Evolutionary conservation across 2,329 filamentous ascomycete genomes (phyloP).

Genomic region (Alternaria novae-zelandiae): DNA sequence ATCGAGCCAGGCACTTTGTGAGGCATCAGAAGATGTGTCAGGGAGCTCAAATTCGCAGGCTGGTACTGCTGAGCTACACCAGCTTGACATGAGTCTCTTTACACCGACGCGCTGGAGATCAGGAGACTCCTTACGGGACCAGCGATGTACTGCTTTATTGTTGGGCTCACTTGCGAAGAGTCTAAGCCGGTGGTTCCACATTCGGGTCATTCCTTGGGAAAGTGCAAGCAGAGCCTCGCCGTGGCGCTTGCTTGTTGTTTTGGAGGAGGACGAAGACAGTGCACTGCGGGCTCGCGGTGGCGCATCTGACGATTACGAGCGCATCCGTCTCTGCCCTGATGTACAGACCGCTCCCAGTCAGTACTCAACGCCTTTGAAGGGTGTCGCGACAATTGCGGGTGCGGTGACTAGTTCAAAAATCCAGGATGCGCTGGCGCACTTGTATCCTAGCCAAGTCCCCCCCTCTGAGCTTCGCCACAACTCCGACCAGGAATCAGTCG

Average conservation of each 20-base stretch:
- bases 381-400: not conserved
- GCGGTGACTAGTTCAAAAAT: slow-evolving; percentile 5
- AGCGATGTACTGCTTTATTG: not conserved
- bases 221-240: not conserved
- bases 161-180: not conserved
- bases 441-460: not conserved
- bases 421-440: not conserved
- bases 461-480: not conserved
- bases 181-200: slow-evolving; percentile 3
- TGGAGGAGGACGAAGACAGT: slow-evolving; percentile 2
- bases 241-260: not conserved
- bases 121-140: not conserved
- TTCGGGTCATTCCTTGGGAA: slow-evolving; percentile 1
- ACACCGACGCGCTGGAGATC: not conserved
- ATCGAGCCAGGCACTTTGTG: not conserved
- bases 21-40: not conserved
- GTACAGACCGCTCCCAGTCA: not conserved
- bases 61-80: not conserved
- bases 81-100: slow-evolving; percentile 2
- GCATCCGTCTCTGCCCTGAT: slow-evolving; percentile 4
- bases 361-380: not conserved
- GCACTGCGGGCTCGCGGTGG: not conserved
- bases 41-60: not conserved
- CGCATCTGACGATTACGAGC: not conserved
- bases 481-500: not conserved